Conservation (phyloP, 164 flowering plant genomes). For the Liriodendron chinense region DNA sequence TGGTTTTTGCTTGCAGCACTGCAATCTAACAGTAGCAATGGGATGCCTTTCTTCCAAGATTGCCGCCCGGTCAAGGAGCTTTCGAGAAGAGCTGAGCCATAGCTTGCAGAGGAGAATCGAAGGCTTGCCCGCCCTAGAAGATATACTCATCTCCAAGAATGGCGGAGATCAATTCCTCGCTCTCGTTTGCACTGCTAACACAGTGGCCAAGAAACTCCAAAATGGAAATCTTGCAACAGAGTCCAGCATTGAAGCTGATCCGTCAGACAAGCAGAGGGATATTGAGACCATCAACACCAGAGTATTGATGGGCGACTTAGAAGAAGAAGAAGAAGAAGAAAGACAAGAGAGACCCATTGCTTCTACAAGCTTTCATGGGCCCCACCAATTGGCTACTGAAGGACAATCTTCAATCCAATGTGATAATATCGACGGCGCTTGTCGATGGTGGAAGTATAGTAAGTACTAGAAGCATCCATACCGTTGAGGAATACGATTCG, state of each 20-base stretch:
- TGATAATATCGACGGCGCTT: neutral
- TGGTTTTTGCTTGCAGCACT: too few relatives aligned
- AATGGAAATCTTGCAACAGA: neutral
- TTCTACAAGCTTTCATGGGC: constrained; percentile 18
- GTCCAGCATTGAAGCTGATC: neutral
- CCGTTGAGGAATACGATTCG: constrained; percentile 35
- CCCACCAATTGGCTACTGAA: neutral
- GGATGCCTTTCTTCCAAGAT: constrained; percentile 36
- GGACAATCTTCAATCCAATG: neutral
- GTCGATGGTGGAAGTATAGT: neutral
- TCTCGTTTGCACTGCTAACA: constrained; percentile 20
- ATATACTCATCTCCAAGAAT: constrained; percentile 16
- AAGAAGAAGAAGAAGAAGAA: constrained; percentile 17
- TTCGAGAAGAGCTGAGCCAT: constrained; percentile 19
- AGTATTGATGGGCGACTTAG: constrained; percentile 28
- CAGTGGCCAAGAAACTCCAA: constrained; percentile 13
- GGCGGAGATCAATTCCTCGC: constrained; percentile 22
- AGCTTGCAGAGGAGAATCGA: constrained; percentile 13
- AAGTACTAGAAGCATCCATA: constrained; percentile 12
- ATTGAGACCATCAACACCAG: constrained; percentile 19
- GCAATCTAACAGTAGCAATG: constrained; percentile 10
- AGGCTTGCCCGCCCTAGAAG: constrained; percentile 16
- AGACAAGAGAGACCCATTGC: neutral
- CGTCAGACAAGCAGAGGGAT: neutral
- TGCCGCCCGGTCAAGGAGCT: constrained; percentile 21